These are phyloP conservation scores for Candida krabiensis DNA, from an alignment of 805 yeast species.

Conservation along the genomic window DNA sequence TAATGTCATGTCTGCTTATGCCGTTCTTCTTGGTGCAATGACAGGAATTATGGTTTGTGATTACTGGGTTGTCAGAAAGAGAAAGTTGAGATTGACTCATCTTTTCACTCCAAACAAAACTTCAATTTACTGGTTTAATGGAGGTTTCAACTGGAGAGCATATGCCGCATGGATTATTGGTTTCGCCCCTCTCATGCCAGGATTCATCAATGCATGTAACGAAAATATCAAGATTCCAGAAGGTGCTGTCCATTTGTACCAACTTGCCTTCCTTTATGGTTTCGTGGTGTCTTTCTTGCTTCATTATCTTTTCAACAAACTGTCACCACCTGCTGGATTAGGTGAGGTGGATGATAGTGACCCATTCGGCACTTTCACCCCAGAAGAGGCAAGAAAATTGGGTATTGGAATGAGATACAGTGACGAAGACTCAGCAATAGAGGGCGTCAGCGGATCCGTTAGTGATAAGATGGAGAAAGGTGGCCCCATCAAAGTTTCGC, in stretches of 20 bases:
- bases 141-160: constrained; percentile 58
- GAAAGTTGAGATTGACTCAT: constrained; percentile 44
- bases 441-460: neutral
- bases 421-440: neutral
- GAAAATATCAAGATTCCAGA: constrained; percentile 30
- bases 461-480: neutral
- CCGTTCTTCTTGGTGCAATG: constrained; percentile 56
- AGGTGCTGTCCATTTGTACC: constrained; percentile 44
- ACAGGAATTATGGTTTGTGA: constrained; percentile 70
- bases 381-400: constrained; percentile 32
- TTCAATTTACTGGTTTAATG: constrained; percentile 60
- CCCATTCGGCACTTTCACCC: constrained; percentile 31
- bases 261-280: constrained; percentile 44
- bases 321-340: constrained; percentile 38
- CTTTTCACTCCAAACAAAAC: constrained; percentile 47
- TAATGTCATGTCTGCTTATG: constrained; percentile 17
- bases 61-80: constrained; percentile 61
- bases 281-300: constrained; percentile 41
- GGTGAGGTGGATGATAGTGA: constrained; percentile 37
- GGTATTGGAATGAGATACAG: constrained; percentile 25
- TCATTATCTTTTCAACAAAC: constrained; percentile 33
- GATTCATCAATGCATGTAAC: constrained; percentile 29
- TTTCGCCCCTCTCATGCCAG: constrained; percentile 53
- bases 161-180: constrained; percentile 40
- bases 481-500: neutral